Conservation (phyloP, 345 rosid species). For the Draba incana region DNA sequence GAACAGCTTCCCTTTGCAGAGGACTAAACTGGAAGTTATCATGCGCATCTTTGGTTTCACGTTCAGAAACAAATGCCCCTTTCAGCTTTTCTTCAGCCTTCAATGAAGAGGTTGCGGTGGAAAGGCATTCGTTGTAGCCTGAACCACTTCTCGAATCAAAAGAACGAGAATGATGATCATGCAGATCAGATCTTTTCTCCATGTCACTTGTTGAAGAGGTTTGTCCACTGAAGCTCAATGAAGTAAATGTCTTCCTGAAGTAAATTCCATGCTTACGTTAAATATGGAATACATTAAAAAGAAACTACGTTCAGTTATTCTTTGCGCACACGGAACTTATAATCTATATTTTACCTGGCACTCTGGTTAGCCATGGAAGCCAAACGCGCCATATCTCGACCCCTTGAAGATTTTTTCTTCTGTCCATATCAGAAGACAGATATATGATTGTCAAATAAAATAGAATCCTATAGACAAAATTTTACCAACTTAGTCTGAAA, state of each 20-base stretch:
- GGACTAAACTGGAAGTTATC: conserved; percentile 45
- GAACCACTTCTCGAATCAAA: conserved; percentile 69
- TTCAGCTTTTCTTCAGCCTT: conserved; percentile 54
- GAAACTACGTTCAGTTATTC: not conserved
- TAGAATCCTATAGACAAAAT: not conserved
- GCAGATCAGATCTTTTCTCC: conserved; percentile 55
- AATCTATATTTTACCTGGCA: conserved; percentile 54
- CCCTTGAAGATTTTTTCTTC: conserved; percentile 64
- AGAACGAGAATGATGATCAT: conserved; percentile 54
- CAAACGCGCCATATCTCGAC: conserved; percentile 53
- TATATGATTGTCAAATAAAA: not conserved
- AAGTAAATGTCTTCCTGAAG: conserved; percentile 62
- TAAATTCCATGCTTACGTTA: conserved; percentile 27
- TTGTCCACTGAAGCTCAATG: conserved; percentile 50
- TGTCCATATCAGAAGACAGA: conserved; percentile 43
- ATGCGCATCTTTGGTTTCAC: conserved; percentile 43
- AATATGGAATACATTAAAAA: not conserved
- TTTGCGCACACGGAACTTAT: not conserved
- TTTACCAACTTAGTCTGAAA: conserved; percentile 13
- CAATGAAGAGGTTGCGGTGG: conserved; percentile 48
- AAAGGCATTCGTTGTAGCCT: conserved; percentile 56
- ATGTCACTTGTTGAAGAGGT: conserved; percentile 51
- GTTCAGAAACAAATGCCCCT: conserved; percentile 45
- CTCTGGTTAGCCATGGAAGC: conserved; percentile 52
- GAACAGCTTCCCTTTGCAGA: conserved; percentile 46